Evolutionary conservation across 257 asterid genomes (phyloP).

Genomic region (Datura wrightii): DNA sequence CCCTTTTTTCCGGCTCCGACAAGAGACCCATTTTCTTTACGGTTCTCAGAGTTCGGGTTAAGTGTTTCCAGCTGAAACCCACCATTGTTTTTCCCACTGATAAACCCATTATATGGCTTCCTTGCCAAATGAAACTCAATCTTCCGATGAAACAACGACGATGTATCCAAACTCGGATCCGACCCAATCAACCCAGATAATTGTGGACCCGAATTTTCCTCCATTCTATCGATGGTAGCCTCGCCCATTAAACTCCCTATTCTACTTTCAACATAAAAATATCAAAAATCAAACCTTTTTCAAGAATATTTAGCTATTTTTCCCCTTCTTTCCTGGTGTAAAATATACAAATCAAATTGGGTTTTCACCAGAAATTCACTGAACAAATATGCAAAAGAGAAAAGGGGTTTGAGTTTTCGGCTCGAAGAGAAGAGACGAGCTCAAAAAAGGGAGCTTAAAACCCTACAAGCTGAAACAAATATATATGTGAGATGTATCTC

Average conservation of each 20-base stretch:
- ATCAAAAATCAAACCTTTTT: background rate
- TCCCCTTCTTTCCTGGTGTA: background rate
- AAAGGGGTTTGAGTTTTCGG: slow-evolving; percentile 29
- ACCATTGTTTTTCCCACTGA: slow-evolving; percentile 45
- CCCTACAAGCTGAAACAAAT: slow-evolving; percentile 32
- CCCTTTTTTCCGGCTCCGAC: slow-evolving; percentile 1
- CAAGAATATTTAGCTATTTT: background rate
- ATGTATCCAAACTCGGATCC: slow-evolving; percentile 37
- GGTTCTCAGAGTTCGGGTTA: slow-evolving; percentile 54
- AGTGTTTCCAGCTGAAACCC: slow-evolving; percentile 87
- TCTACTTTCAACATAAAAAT: background rate
- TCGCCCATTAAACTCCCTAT: slow-evolving; percentile 31
- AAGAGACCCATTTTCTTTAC: slow-evolving; percentile 38
- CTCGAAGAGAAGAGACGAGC: slow-evolving; percentile 1
- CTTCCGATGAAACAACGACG: slow-evolving; percentile 60
- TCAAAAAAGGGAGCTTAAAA: slow-evolving; percentile 24
- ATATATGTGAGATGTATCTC: background rate
- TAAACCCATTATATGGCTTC: slow-evolving; percentile 71
- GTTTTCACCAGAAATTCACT: background rate
- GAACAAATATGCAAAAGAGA: background rate
- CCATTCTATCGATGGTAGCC: slow-evolving; percentile 27
- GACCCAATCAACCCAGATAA: slow-evolving; percentile 32
- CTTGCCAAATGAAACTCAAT: slow-evolving; percentile 73
- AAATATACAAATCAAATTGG: background rate
- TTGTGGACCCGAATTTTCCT: slow-evolving; percentile 31